phyloP scores from a whole-genome alignment of 192 early-diverging fungal genomes.

The Gorgonomyces haynaldii region DNA sequence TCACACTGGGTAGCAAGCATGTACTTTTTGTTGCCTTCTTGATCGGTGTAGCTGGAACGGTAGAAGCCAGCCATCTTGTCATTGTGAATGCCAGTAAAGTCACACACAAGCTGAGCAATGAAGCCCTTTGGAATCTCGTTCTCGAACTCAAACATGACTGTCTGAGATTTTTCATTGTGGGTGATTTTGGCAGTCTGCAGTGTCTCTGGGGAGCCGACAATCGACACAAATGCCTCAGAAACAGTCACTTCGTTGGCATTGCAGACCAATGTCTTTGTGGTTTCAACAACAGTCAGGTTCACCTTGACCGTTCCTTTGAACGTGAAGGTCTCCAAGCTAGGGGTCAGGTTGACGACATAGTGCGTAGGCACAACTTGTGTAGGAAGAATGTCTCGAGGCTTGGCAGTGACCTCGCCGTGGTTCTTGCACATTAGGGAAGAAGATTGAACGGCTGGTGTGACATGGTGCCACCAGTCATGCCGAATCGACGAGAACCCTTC shows the following conservation, averaged over 20 bases:
- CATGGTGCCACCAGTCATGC: too few relatives aligned
- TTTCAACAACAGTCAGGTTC: constrained; percentile 31
- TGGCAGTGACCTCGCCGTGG: too few relatives aligned
- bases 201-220: constrained; percentile 11
- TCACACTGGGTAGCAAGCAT: constrained; percentile 84
- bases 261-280: constrained; percentile 19
- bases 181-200: constrained; percentile 33
- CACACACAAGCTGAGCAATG: constrained; percentile 24
- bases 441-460: too few relatives aligned
- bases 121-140: constrained; percentile 30
- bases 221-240: constrained; percentile 15
- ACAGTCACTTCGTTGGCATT: constrained; percentile 35
- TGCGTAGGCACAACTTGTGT: constrained; percentile 72
- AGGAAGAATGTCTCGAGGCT: constrained; percentile 68
- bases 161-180: constrained; percentile 26
- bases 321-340: constrained; percentile 22
- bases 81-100: constrained; percentile 46
- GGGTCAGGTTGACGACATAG: constrained; percentile 70
- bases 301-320: constrained; percentile 4
- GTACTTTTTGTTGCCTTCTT: constrained; percentile 33
- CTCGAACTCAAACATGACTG: constrained; percentile 35
- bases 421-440: too few relatives aligned
- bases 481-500: too few relatives aligned
- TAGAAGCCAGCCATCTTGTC: constrained; percentile 95
- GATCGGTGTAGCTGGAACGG: constrained; percentile 62